Conservation (phyloP, 1,284 basidiomycete species). For the Crucibulum parvulum region DNA sequence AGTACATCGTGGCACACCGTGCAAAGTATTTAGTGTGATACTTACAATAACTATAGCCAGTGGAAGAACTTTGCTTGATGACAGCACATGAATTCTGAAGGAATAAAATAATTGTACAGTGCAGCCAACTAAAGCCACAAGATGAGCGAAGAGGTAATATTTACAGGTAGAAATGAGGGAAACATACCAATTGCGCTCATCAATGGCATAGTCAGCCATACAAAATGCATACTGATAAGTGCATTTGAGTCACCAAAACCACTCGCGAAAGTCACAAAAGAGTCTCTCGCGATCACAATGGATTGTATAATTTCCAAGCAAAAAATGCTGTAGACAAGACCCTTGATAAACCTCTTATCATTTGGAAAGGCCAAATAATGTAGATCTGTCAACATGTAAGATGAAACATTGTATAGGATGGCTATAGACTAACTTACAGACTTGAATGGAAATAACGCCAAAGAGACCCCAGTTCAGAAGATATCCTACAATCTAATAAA, state of each 20-base stretch:
- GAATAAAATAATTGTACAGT: constrained; percentile 25
- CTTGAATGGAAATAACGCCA: constrained; percentile 16
- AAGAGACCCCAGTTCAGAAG: constrained; percentile 20
- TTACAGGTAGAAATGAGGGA: neutral
- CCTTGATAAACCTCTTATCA: constrained; percentile 18
- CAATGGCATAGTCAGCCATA: constrained; percentile 28
- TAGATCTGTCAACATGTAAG: constrained; percentile 14
- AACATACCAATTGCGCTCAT: constrained; percentile 25
- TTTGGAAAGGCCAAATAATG: constrained; percentile 29
- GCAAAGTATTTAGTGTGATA: neutral
- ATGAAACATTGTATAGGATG: neutral
- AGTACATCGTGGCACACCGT: neutral
- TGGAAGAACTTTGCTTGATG: constrained; percentile 11
- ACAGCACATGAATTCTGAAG: constrained; percentile 20
- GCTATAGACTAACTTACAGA: constrained; percentile 10
- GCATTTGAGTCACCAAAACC: constrained; percentile 26
- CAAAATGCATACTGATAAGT: constrained; percentile 11
- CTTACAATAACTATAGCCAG: constrained; percentile 17
- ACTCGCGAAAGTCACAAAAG: constrained; percentile 21
- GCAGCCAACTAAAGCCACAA: constrained; percentile 13
- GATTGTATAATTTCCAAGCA: constrained; percentile 27
- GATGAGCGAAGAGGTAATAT: neutral
- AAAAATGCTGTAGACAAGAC: constrained; percentile 24
- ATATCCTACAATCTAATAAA: constrained; percentile 10
- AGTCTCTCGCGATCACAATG: constrained; percentile 24